Evolutionary conservation across 148 eudicot species (phyloP).

Genomic region (Simmondsia chinensis): DNA sequence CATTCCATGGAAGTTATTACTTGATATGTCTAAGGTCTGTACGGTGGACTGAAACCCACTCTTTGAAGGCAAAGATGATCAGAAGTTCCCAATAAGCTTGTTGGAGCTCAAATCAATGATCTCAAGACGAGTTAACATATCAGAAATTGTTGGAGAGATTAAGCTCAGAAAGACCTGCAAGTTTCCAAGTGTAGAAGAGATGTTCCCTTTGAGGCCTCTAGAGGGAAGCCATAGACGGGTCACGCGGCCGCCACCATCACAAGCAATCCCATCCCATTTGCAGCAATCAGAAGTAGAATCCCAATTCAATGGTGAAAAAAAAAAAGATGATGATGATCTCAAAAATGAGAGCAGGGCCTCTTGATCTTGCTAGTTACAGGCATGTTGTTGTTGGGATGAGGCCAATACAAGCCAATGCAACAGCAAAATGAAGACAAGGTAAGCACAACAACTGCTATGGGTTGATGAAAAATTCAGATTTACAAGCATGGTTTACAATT

Average conservation of each 20-base stretch:
- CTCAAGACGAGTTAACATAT: conserved; percentile 32
- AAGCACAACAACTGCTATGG: conserved; percentile 9
- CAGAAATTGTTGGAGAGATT: conserved; percentile 49
- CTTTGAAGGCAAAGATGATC: conserved; percentile 14
- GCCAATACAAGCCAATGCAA: conserved; percentile 13
- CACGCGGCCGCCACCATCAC: conserved; percentile 40
- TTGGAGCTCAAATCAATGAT: conserved; percentile 67
- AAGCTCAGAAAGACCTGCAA: conserved; percentile 41
- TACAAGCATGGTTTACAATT: conserved; percentile 32
- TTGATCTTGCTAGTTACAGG: conserved; percentile 39
- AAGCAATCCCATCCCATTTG: conserved; percentile 63
- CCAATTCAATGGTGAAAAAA: conserved; percentile 43
- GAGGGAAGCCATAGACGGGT: conserved; percentile 34
- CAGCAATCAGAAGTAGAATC: conserved; percentile 45
- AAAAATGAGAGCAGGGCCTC: conserved; percentile 43
- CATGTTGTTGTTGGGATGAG: conserved; percentile 28
- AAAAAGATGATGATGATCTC: no score
- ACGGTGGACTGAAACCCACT: conserved; percentile 33
- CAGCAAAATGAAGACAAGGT: conserved; percentile 19
- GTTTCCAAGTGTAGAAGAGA: conserved; percentile 35
- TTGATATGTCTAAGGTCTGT: conserved; percentile 34
- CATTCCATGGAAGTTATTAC: conserved; percentile 45
- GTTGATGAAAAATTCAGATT: conserved; percentile 22
- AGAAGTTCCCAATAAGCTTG: conserved; percentile 32
- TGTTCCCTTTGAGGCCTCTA: conserved; percentile 38